Base-by-base conservation (phyloP, 1,139 yeast species). In the Magnusiomyces suaveolens region DNA sequence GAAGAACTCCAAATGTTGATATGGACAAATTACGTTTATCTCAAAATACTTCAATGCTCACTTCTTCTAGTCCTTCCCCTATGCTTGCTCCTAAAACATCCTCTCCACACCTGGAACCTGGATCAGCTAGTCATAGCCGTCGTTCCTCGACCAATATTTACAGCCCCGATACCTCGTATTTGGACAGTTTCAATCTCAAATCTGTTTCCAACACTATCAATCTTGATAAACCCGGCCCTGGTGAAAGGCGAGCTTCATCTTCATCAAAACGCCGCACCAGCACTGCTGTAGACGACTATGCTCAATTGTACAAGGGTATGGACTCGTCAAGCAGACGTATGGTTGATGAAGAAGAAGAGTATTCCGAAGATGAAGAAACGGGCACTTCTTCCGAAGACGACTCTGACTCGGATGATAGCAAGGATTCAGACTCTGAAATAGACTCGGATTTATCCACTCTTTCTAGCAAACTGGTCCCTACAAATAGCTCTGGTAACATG, bases 401-500 rank as follows among this genome's bases (percentile, higher is more conserved):
- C 38, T 26, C 53, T n/a, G 60, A 55, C 41, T 46, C 60, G 21
- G 66, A 63, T 41, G 65, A 61, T 6, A 66, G 61, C 26, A 69
- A 63, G 4, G 63, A 58, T 3, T 66, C 60, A 14, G 58, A 60
- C 50, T 62, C 52, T 21, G 62, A 57, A 25, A 64, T 60, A 26
- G 68, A 64, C 39, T 60, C 61, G 2, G 57, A 60, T 29, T 24
- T 46, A 57, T 51, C 48, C 49, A 54, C 57, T 36, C 54, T 52
- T 38, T 57, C 50, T 53, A 53, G 56, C 2, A 53, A 56, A 2
- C 48, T 56, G 18, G 54, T 51, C 12, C 59, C 51, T 12, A 54
- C 59, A 2, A 52, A 51, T 77, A 79, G 39, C n/a, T 50, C 67
- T 78, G 80, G 65, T 79, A 63, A 79, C 73, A 48, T 68, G 60